Evolutionary conservation across 164 flowering plant genomes (phyloP).

Genomic region (Vitis riparia): DNA sequence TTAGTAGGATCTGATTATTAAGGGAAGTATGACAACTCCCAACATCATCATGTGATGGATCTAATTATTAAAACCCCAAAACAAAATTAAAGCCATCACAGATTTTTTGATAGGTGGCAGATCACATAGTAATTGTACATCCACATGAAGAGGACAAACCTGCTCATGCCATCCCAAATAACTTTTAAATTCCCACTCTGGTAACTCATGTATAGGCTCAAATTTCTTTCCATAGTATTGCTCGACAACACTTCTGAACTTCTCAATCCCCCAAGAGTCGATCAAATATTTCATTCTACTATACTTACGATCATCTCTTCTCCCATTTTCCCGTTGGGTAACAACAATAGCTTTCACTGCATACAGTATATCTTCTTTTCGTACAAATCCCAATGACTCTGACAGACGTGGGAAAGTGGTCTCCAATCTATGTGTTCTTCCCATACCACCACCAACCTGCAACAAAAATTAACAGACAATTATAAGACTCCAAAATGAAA

Average conservation of each 20-base stretch:
- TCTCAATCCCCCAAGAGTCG: constrained; percentile 93
- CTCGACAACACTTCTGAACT: constrained; percentile 89
- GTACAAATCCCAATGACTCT: constrained; percentile 93
- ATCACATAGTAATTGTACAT: not conserved
- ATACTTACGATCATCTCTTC: constrained; percentile 95
- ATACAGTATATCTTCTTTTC: constrained; percentile 91
- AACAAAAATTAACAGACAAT: constrained; percentile 10
- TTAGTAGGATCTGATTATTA: not conserved
- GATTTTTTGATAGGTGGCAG: not conserved
- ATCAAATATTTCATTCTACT: constrained; percentile 97
- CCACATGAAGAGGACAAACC: constrained; percentile 33
- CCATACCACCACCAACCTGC: constrained; percentile 99
- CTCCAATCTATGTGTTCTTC: constrained; percentile 89
- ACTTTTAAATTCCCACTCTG: constrained; percentile 96
- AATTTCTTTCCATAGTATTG: constrained; percentile 93
- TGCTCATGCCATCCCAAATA: constrained; percentile 97
- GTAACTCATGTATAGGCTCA: constrained; percentile 78
- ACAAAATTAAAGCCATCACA: not conserved
- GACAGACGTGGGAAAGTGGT: constrained; percentile 92
- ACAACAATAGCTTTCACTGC: constrained; percentile 97
- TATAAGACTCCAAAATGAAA: not conserved
- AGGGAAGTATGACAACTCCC: not conserved
- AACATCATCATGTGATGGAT: not conserved
- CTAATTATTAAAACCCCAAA: not conserved
- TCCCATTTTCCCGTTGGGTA: constrained; percentile 94